Evolutionary conservation across 2,329 filamentous ascomycete species (phyloP), one percentile per base, ranked within the genome.

Genomic region (Mycosphaerella arachidis): DNA sequence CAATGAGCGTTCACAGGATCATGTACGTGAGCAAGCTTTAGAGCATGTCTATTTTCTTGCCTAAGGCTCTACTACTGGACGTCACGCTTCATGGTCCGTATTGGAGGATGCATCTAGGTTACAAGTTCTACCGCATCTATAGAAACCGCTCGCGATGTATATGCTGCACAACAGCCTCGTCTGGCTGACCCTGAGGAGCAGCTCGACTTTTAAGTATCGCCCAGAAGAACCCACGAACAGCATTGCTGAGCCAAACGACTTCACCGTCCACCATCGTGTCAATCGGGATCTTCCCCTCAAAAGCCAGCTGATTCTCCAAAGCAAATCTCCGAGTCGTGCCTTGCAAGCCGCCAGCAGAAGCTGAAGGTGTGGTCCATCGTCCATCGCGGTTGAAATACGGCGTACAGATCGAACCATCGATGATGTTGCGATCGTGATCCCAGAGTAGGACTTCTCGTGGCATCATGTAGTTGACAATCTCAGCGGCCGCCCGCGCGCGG

Each of bases 201-300:
- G 53, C 35, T 13, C 55, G 52, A 53, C n/a, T 37, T 37, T 57
- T 53, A 35, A 70, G 68, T 18, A 61, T 61, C 8, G 68, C 70
- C 13, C 63, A 64, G 56, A 71, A 74, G 64, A 96, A 96, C 0
- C 93, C 93, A 64, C 89, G 83, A 1, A 93, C 88, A 0, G 90
- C 92, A 73, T 93, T 97, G 73, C 92, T 96, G 56, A 97, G 77
- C 89, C 91, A 96, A 63, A 92, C 89, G 56, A 87, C 81, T 73
- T 97, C 92, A 0, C 87, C 90, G 64, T 90, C 80, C 3, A 79
- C 71, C 12, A 96, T 73, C 6, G 86, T 86, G 12, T 81, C 76
- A 1, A 78, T 78, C n/a, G 73, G 73, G 16, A 96, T 78, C 3
- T 77, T 74, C 63, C 86, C 82, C 70, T 95, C 89, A 31, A 81